These are phyloP conservation scores for Diplodia intermedia DNA, from an alignment of 2,329 filamentous ascomycete genomes.

Conservation along the genomic window DNA sequence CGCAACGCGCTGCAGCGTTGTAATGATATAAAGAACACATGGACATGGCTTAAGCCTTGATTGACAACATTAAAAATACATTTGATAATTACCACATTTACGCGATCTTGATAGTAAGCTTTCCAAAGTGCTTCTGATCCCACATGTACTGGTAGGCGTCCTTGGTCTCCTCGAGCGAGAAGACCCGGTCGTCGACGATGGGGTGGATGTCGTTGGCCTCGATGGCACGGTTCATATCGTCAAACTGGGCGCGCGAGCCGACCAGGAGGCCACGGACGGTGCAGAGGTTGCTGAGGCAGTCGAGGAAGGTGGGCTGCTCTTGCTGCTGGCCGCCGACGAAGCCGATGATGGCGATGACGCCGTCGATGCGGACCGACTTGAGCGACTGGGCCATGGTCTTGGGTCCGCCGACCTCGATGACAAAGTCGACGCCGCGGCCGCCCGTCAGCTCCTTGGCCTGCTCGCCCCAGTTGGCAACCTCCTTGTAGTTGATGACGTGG, in stretches of 20 bases:
- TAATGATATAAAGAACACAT: too few relatives aligned
- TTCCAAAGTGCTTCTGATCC: slow-evolving; percentile 58
- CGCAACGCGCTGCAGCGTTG: too few relatives aligned
- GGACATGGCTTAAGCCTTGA: too few relatives aligned
- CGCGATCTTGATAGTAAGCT: slow-evolving; percentile 50
- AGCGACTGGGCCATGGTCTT: slow-evolving; percentile 63
- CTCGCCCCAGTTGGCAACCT: slow-evolving; percentile 61
- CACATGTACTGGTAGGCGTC: slow-evolving; percentile 59
- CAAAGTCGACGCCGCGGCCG: slow-evolving; percentile 64
- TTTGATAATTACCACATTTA: slow-evolving; percentile 34
- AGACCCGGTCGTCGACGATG: slow-evolving; percentile 64
- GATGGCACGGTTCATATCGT: slow-evolving; percentile 66
- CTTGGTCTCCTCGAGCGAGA: slow-evolving; percentile 59
- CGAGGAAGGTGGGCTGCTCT: slow-evolving; percentile 60
- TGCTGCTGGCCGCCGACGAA: slow-evolving; percentile 61
- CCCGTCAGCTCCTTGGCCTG: slow-evolving; percentile 59
- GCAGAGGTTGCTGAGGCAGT: slow-evolving; percentile 58
- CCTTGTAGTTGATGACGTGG: slow-evolving; percentile 65
- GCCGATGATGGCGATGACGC: slow-evolving; percentile 63
- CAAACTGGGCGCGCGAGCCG: slow-evolving; percentile 62
- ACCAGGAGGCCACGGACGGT: slow-evolving; percentile 66
- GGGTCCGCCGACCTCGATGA: slow-evolving; percentile 71
- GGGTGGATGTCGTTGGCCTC: slow-evolving; percentile 66
- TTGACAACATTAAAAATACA: background rate
- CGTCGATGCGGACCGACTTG: slow-evolving; percentile 61